Base-by-base conservation (phyloP, 768 basidiomycete genomes). In the Leucosporidium scottii region DNA sequence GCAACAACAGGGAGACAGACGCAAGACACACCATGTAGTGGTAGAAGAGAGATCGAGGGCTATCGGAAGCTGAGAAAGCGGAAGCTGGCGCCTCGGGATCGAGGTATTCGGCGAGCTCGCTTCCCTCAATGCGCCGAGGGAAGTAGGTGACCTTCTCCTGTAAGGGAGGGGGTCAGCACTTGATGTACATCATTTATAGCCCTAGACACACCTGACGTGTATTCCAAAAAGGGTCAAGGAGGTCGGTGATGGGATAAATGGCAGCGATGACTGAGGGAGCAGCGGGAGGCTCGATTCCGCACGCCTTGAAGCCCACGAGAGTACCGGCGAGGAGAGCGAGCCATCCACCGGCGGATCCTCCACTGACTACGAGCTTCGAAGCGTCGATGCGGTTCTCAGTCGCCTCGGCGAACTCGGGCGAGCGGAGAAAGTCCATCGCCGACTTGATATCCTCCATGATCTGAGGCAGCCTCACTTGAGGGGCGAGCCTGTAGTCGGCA, bases 401-500 rank as follows among this genome's bases (percentile, higher is more conserved):
- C 9, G 64, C 66, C 21, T 47, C 39, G 10, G 21, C 51, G 63
- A 73, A 73, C 15, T 59, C 61, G 48, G 60, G 49, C 49, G 66
- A 68, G 25, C 62, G 64, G 30, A 73, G 17, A 66, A 39, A 73
- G 25, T 53, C 58, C 54, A 72, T 66, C 1, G 65, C 56, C 44
- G 65, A 50, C 23, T 68, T 73, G 20, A 77, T 61, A 66, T 79
- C 79, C 4, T 73, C 72, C 6, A 79, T 62, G 54, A 79, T 78
- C 27, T 73, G 74, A 9, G 78, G 71, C 34, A 79, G 71, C 15
- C 77, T 75, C 1, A 74, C 74, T 68, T 79, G 79, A 2, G 79
- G 79, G 8, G 79, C 77, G 39, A 79, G 67, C 21, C 79, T 71
- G 65, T 79, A 78, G 70, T 79, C 78, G 48, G 78, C 75, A 10